Conservation (phyloP, 106 monocot species). For the Platanthera zijinensis region DNA sequence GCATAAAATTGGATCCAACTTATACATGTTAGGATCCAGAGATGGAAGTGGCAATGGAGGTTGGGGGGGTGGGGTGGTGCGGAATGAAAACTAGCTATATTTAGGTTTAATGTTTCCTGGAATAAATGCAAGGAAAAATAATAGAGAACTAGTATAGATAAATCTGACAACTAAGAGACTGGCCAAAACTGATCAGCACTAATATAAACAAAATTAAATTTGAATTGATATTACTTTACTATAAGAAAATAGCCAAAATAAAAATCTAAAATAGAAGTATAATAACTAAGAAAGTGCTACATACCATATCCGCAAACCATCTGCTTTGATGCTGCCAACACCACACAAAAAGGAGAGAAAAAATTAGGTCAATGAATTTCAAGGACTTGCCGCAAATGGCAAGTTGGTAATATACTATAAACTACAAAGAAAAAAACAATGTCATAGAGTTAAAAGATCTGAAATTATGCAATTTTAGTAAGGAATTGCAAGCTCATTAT, state of each 20-base stretch:
- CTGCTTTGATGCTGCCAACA: slow-evolving; percentile 1
- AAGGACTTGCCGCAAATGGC: background rate
- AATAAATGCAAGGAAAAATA: background rate
- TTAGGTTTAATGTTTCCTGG: no score
- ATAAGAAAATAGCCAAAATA: background rate
- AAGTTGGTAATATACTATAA: slow-evolving; percentile 1
- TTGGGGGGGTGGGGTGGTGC: no score
- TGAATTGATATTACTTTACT: background rate
- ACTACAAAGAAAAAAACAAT: background rate
- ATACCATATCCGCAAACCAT: slow-evolving; percentile 10
- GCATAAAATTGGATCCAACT: no score
- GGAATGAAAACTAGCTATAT: no score
- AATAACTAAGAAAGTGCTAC: background rate
- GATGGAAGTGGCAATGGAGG: no score
- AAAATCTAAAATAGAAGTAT: background rate
- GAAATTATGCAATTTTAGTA: background rate
- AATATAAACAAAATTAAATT: background rate
- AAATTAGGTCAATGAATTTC: background rate
- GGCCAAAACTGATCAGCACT: background rate
- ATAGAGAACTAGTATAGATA: background rate
- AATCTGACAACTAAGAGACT: background rate
- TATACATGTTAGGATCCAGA: no score
- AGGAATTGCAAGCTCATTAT: background rate
- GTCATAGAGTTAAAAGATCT: background rate
- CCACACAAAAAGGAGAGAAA: background rate